These are phyloP conservation scores for Alternaria atra DNA, from an alignment of 2,329 filamentous ascomycete species.

Conservation along the genomic window DNA sequence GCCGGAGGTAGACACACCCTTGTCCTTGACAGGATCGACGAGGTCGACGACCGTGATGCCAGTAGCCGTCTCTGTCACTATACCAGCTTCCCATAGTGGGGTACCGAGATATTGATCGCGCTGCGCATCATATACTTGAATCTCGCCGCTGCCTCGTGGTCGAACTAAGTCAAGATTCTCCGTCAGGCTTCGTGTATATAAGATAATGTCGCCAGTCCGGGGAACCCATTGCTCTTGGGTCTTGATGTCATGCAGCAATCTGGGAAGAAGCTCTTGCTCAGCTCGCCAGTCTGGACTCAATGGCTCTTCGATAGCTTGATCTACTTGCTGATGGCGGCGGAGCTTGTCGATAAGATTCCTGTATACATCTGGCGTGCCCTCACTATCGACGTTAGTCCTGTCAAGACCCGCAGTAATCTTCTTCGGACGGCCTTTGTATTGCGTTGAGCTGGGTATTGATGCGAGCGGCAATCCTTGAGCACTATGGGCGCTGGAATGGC, in stretches of 20 bases:
- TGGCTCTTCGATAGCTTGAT: conserved; percentile 59
- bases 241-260: conserved; percentile 54
- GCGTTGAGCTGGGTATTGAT: not conserved
- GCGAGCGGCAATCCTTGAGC: too few species aligned
- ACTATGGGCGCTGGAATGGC: not conserved
- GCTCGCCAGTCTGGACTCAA: conserved; percentile 66
- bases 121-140: conserved; percentile 32
- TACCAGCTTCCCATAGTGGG: conserved; percentile 66
- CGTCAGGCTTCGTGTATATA: conserved; percentile 57
- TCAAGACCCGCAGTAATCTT: conserved; percentile 30
- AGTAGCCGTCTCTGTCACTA: conserved; percentile 62
- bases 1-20: conserved; percentile 60
- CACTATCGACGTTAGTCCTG: conserved; percentile 54
- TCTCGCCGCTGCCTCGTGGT: conserved; percentile 30
- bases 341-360: conserved; percentile 61
- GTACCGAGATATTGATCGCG: conserved; percentile 44
- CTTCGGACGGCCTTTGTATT: conserved; percentile 32
- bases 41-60: conserved; percentile 58
- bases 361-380: conserved; percentile 65
- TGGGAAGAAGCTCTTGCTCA: conserved; percentile 56
- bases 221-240: conserved; percentile 62
- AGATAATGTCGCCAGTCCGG: conserved; percentile 65
- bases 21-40: conserved; percentile 50
- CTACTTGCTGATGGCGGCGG: conserved; percentile 51
- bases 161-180: conserved; percentile 41